Conservation (phyloP, 2,329 filamentous ascomycete genomes). For the Colletotrichum chrysophilum region DNA sequence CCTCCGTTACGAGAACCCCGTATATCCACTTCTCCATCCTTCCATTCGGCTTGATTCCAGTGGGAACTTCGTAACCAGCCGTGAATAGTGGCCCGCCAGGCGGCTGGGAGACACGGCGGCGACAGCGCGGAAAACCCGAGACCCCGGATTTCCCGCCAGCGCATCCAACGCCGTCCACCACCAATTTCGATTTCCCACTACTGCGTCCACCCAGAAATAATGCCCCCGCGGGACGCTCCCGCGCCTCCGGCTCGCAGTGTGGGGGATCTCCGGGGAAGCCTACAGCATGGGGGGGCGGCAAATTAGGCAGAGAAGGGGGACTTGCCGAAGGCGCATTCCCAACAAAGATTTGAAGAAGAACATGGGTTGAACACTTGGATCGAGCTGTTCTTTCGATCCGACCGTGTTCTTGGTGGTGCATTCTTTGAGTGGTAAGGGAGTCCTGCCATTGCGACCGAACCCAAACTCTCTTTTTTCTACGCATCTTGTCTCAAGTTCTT, state of each 20-base stretch:
- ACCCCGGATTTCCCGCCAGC: background rate
- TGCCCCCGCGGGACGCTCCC: background rate
- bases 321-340: background rate
- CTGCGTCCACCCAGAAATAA: background rate
- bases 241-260: background rate
- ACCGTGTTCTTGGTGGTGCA: background rate
- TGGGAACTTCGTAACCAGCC: background rate
- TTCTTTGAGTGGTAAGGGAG: background rate
- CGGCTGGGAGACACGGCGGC: background rate
- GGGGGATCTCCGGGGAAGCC: slow-evolving; percentile 18
- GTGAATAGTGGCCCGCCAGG: background rate
- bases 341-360: background rate
- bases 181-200: background rate
- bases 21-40: background rate
- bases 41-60: background rate
- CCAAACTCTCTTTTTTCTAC: background rate
- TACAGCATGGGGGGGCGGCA: background rate
- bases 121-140: background rate
- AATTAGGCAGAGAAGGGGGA: background rate
- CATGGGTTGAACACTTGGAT: slow-evolving; percentile 9
- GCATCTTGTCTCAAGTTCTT: background rate
- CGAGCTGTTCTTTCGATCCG: background rate
- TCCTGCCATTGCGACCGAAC: background rate
- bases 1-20: background rate
- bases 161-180: background rate